Base-by-base conservation (phyloP, 1,284 basidiomycete genomes). In the Puccinia triticina region DNA sequence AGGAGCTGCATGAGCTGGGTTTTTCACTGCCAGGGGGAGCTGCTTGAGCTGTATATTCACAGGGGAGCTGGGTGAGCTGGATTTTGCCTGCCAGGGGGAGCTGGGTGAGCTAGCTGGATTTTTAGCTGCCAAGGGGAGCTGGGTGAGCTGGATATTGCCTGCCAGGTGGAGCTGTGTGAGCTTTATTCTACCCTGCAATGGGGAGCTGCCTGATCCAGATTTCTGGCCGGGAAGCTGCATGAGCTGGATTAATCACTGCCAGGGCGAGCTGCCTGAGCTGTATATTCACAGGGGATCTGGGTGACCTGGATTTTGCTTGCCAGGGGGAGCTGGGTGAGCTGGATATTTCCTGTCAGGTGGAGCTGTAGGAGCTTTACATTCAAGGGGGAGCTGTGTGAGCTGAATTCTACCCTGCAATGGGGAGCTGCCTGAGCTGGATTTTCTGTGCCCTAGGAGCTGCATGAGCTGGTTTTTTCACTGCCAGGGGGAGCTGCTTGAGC, bases 81-180 rank as follows among this genome's bases (percentile, higher is more conserved):
- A 53, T 53, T 53, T 53, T 4, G 23, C 50, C 23, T 53, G 50
- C 50, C 23, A 21, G 10, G n/a, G 18, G 11, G 61, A 64, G 61
- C 18, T 64, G 61, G 61, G 5, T 64, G 61, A n/a, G n/a, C n/a
- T n/a, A 32, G 61, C 61, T 64, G 61, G 34, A 64, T 64, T 32
- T n/a, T 64, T 32, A 3, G 11, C 34, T n/a, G 21, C 26, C 34
- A 32, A 11, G 14, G 3, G 3, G 61, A 37, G 61, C 61, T 64
- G 26, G 34, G 11, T 64, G 61, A 64, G 61, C 26, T 64, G 34
- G 34, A 32, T 64, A 32, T 64, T 18, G 26, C 12, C 26, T 29
- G 7, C 14, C 10, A 32, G 12, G 7, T 32, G 21, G 61, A 64
- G 29, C 61, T 64, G 61, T 10, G 11, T 29, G 26, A 37, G 61